Conservation (phyloP, 2,329 filamentous ascomycete genomes). For the Epichloe amarillans region DNA sequence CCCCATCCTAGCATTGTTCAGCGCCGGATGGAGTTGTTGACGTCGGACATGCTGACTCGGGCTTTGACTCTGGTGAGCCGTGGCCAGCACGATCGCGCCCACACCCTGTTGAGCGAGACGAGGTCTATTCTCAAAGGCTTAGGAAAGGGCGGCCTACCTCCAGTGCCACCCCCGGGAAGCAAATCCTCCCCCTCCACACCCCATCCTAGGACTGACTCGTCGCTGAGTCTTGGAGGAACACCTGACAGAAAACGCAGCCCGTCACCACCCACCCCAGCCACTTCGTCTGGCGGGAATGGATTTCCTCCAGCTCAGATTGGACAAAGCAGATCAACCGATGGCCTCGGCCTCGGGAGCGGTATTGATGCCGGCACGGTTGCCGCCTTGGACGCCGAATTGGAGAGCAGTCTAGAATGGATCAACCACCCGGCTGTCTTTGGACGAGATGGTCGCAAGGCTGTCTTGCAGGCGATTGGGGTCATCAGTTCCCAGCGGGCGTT, state of each 20-base stretch:
- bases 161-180: constrained; percentile 53
- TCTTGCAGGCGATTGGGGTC: constrained; percentile 90
- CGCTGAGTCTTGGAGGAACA: constrained; percentile 29
- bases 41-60: constrained; percentile 92
- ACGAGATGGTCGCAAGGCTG: constrained; percentile 85
- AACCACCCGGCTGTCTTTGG: constrained; percentile 91
- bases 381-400: constrained; percentile 81
- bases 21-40: constrained; percentile 91
- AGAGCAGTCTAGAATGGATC: constrained; percentile 91
- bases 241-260: constrained; percentile 43
- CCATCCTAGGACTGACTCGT: constrained; percentile 30
- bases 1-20: constrained; percentile 93
- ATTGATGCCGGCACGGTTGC: constrained; percentile 73
- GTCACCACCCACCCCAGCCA: constrained; percentile 37
- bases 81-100: constrained; percentile 84
- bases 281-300: constrained; percentile 26
- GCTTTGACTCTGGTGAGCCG: constrained; percentile 82
- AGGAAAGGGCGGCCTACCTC: constrained; percentile 85
- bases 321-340: constrained; percentile 41
- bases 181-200: constrained; percentile 36
- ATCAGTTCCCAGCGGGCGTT: constrained; percentile 90
- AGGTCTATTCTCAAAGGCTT: constrained; percentile 90
- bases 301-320: constrained; percentile 31
- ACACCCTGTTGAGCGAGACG: constrained; percentile 85
- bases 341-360: constrained; percentile 50